These are phyloP conservation scores for Solanum arcanum DNA, from an alignment of 257 asterid genomes.

Conservation along the genomic window DNA sequence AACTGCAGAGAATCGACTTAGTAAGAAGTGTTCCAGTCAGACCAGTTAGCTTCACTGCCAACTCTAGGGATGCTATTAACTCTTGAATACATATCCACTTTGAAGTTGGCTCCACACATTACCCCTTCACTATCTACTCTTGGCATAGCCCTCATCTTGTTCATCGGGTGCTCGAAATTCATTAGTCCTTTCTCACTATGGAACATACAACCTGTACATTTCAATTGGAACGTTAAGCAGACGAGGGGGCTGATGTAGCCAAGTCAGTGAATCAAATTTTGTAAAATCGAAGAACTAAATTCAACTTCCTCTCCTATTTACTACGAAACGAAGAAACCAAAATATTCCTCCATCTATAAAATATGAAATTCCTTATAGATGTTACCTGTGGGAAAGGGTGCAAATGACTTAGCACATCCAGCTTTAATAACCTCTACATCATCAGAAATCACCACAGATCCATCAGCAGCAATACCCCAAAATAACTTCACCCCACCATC, in stretches of 20 bases:
- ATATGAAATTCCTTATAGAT: not conserved
- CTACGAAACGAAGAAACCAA: not conserved
- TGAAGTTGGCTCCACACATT: slow-evolving; percentile 74
- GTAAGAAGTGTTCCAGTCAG: slow-evolving; percentile 26
- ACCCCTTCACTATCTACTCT: slow-evolving; percentile 82
- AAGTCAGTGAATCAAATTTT: not conserved
- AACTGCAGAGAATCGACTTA: not conserved
- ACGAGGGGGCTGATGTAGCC: not conserved
- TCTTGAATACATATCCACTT: slow-evolving; percentile 54
- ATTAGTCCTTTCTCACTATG: slow-evolving; percentile 70
- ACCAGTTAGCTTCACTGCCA: slow-evolving; percentile 75
- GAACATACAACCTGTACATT: slow-evolving; percentile 56
- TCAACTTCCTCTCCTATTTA: not conserved
- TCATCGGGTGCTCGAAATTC: slow-evolving; percentile 90
- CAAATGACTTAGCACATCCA: slow-evolving; percentile 79
- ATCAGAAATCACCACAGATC: slow-evolving; percentile 79
- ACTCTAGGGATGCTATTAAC: slow-evolving; percentile 83
- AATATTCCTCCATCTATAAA: not conserved
- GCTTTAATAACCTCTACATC: slow-evolving; percentile 56
- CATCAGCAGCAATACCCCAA: slow-evolving; percentile 89
- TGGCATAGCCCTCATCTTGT: slow-evolving; percentile 68
- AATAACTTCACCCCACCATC: slow-evolving; percentile 71
- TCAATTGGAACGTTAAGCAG: not conserved
- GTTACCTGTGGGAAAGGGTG: slow-evolving; percentile 72
- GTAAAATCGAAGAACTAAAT: not conserved